These are phyloP conservation scores for Populus hybrid DNA, from an alignment of 441 rosid genomes.

Conservation along the genomic window DNA sequence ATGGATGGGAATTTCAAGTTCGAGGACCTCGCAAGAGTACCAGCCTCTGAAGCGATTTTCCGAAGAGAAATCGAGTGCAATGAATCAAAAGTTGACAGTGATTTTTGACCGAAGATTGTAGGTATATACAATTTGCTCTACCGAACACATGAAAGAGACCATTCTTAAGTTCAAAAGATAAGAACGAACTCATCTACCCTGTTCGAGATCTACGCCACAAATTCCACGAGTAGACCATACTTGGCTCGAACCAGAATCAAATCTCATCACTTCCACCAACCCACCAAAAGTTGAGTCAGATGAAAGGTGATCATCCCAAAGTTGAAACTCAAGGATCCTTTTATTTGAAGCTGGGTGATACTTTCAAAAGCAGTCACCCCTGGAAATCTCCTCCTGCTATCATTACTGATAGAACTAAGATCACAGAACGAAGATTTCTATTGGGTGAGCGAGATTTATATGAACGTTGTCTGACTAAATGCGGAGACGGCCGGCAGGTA, in stretches of 20 bases:
- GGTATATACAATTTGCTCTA: background rate
- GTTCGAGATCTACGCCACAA: background rate
- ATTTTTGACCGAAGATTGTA: background rate
- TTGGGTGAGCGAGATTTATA: background rate
- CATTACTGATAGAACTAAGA: background rate
- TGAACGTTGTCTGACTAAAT: background rate
- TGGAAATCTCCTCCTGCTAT: background rate
- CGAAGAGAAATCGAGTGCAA: slow-evolving; percentile 1
- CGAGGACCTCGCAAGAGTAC: background rate
- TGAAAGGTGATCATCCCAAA: background rate
- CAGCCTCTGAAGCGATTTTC: slow-evolving; percentile 2
- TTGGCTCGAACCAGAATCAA: background rate
- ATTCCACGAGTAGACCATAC: background rate
- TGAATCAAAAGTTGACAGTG: background rate
- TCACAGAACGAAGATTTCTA: background rate
- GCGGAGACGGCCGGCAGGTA: background rate
- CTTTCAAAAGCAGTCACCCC: background rate
- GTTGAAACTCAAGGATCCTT: background rate
- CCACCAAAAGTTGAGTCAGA: background rate
- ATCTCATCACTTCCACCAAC: background rate
- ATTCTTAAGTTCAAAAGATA: background rate
- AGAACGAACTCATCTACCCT: background rate
- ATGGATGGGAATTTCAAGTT: too few species aligned
- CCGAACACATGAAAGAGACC: background rate
- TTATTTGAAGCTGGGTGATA: background rate